Base-by-base conservation (phyloP, 106 monocot genomes). In the Alisma plantagoaquatica region DNA sequence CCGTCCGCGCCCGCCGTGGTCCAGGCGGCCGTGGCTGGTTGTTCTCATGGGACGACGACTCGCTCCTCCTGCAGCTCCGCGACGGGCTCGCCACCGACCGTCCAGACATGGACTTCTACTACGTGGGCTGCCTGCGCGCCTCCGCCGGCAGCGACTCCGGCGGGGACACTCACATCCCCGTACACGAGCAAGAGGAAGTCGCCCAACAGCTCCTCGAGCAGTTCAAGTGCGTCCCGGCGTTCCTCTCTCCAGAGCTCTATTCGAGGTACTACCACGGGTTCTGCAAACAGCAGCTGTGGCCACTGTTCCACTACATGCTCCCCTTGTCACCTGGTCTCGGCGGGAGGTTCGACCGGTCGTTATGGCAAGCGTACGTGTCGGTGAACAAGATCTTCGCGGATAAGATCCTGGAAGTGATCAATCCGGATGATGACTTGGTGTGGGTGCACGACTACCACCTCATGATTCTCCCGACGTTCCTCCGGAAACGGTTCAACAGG, bases 211-310 rank as follows among this genome's bases (percentile, higher is more conserved):
- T 68, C 25, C 58, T 68, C 0, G 67, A 68, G 49, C 27, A 18
- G 4, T 68, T 58, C 67, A 24, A 30, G 19, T 68, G 67, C 21
- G 67, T 68, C 10, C 58, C 67, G 3, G 41, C 67, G 7, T 68
- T 68, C 51, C 57, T 68, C 31, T 51, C 59, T 0, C 50, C 67
- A 1, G 67, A 68, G 3, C 58, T 68, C 41, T 68, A 58, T 59
- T 50, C 59, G 11, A 57, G 57, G 10, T 59, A 49, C 23, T 68
- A 68, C 50, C 67, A 68, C 35, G 67, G 58, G 2, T 68, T 68
- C 51, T 68, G 67, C 59, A 68, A 68, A 59, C 67, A 68, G 58
- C 67, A 68, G 50, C 67, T 68, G 20, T 68, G 67, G 67, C 67
- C 67, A 5, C 49, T 68, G n/a, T 68, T 68, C 67, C 67, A 68